Evolutionary conservation across 83 land plant species (phyloP).

Genomic region (Diphasiastrum complanatum): DNA sequence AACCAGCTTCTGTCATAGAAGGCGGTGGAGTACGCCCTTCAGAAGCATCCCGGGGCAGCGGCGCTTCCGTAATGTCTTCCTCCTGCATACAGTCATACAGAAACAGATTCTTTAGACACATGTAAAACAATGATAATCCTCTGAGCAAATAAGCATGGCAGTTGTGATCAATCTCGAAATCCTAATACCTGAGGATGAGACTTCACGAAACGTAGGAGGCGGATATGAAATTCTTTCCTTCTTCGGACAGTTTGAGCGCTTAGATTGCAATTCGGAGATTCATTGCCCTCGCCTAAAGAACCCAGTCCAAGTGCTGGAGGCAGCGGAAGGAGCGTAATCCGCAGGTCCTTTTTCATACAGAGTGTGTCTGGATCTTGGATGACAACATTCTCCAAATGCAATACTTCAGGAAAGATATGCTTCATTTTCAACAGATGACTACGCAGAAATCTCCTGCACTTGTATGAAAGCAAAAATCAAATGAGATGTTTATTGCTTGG

Average conservation of each 20-base stretch:
- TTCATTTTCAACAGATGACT: slow-evolving; percentile 57
- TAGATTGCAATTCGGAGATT: slow-evolving; percentile 8
- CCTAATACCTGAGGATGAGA: slow-evolving; percentile 50
- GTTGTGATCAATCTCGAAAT: too few species aligned
- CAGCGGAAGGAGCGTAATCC: slow-evolving; percentile 29
- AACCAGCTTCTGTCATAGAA: too few species aligned
- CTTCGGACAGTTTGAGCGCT: slow-evolving; percentile 24
- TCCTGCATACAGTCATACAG: too few species aligned
- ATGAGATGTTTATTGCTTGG: too few species aligned
- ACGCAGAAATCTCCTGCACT: slow-evolving; percentile 40
- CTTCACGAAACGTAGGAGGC: slow-evolving; percentile 27
- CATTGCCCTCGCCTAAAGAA: not conserved
- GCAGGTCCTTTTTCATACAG: slow-evolving; percentile 48
- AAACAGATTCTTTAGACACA: too few species aligned
- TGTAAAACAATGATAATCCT: too few species aligned
- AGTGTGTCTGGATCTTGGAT: slow-evolving; percentile 38
- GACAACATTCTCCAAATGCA: slow-evolving; percentile 41
- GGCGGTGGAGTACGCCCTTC: too few species aligned
- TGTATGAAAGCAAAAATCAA: too few species aligned
- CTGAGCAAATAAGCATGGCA: too few species aligned
- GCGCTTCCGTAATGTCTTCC: too few species aligned
- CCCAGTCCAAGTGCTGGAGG: slow-evolving; percentile 14
- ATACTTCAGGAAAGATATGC: slow-evolving; percentile 47
- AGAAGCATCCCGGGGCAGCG: too few species aligned
- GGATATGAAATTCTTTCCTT: slow-evolving; percentile 34